Base-by-base conservation (phyloP, 179 eudicot species). In the Camellia oleifera region DNA sequence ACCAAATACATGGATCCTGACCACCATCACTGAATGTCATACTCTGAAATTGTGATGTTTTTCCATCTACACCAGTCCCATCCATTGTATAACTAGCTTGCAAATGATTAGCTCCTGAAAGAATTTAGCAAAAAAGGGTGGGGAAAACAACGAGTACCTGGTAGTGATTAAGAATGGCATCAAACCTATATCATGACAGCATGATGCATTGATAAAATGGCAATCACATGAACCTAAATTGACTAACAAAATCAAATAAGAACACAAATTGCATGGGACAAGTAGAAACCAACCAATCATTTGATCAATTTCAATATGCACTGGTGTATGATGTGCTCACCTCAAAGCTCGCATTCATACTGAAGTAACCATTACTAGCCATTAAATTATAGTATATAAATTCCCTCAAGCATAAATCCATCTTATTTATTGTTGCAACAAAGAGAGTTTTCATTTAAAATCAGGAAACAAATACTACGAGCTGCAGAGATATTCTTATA, bases 1-100 rank as follows among this genome's bases (percentile, higher is more conserved):
- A 91, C 98, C 97, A 93, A 75, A 93, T 85, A 77, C 85, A 77
- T 56, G 91, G 93, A 78, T 64, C 81, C 46, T 76, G 83, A 58
- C 82, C 84, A 81, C 73, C 84, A 69, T 79, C 91, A 81, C 20
- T 48, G 67, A 42, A 5, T 7, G 64, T 58, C 84, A 77, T 7
- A 52, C 69, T 78, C 79, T 86, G 90, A 74, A 52, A 70, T 74
- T 73, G 79, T 57, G 84, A 54, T 42, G 75, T 66, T 76, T 79
- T 79, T 23, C 77, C 70, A 70, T 85, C 80, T 74, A 83, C 74
- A 62, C 83, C 79, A 77, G 81, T 82, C 74, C 87, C 87, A 63
- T 86, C 95, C 95, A 93, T 92, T 69, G 81, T 83, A 71, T 63
- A 72, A 79, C 89, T 78, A 32, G 81, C 73, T 13, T 48, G 81